Base-by-base conservation (phyloP, 805 yeast genomes). In the Monosporozyma yasuniensis region DNA sequence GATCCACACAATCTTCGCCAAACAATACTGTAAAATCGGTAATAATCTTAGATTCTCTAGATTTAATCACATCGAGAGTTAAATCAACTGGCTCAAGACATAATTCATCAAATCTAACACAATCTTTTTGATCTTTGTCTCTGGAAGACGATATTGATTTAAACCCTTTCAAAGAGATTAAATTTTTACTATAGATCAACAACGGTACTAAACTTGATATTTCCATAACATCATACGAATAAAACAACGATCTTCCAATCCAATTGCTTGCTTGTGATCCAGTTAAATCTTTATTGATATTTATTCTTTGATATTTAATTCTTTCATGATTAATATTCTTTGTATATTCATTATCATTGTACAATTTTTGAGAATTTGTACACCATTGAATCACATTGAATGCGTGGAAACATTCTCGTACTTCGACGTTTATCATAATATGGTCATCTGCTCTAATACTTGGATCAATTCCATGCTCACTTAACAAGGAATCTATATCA, bases 1-100 rank as follows among this genome's bases (percentile, higher is more conserved):
- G 95, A 47, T 87, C 96, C 3, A 77, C 79, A 1, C 86, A 83
- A 54, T 81, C 87, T 2, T 64, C 61, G 1, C 95, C 95, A 68
- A 80, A 89, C 34, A 90, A 66, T 1, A 87, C 73, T 54, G 85
- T 87, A 11, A 88, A 57, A 12, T 75, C 86, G 7, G 80, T 76
- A 6, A 83, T 42, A 14, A 44, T 44, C 9, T 27, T 11, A 14
- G 39, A 22, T 18, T 44, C 27, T 21, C 16, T 19, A 4, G 42
- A 21, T 39, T 21, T 39, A n/a, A 39, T 21, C 14, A 39, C 42
- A 21, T 42, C 44, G n/a, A 27, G 10, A 8, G 44, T 42, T 42
- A 42, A 25, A 25, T 23, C 34, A 12, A 42, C 27, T 2, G 44
- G 32, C 14, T 42, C 32, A 7, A 42, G 14, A 25, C 30, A 42